These are phyloP conservation scores for Flueggea neowawraea DNA, from an alignment of 441 rosid genomes.

Conservation along the genomic window DNA sequence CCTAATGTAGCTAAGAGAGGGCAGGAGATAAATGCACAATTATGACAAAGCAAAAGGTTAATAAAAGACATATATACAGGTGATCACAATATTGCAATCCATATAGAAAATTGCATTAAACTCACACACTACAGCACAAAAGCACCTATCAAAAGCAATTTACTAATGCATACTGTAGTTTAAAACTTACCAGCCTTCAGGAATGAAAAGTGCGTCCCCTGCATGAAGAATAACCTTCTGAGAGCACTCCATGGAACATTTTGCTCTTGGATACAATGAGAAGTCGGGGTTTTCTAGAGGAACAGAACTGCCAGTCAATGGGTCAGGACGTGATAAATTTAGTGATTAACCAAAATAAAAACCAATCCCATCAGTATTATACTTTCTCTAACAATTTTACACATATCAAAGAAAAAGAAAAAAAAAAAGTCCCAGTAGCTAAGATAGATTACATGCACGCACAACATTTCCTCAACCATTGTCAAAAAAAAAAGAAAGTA, in stretches of 20 bases:
- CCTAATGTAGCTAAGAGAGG: too few species aligned
- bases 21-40: too few species aligned
- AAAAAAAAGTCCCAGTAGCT: background rate
- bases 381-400: background rate
- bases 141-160: slow-evolving; percentile 3
- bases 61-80: too few species aligned
- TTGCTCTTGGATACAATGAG: slow-evolving; percentile 72
- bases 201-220: slow-evolving; percentile 96
- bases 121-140: background rate
- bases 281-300: slow-evolving; percentile 64
- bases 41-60: too few species aligned
- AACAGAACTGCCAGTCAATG: slow-evolving; percentile 52
- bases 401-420: background rate
- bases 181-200: slow-evolving; percentile 91
- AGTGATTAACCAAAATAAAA: too few species aligned
- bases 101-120: too few species aligned
- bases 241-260: slow-evolving; percentile 44
- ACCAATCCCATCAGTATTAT: too few species aligned
- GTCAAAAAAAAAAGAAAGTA: background rate
- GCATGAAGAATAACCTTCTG: slow-evolving; percentile 71
- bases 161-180: slow-evolving; percentile 15
- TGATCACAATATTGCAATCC: background rate
- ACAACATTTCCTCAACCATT: too few species aligned
- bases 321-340: too few species aligned
- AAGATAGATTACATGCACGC: background rate